These are phyloP conservation scores for Cordyceps pruinosa DNA, from an alignment of 2,329 filamentous ascomycete genomes.

Conservation along the genomic window DNA sequence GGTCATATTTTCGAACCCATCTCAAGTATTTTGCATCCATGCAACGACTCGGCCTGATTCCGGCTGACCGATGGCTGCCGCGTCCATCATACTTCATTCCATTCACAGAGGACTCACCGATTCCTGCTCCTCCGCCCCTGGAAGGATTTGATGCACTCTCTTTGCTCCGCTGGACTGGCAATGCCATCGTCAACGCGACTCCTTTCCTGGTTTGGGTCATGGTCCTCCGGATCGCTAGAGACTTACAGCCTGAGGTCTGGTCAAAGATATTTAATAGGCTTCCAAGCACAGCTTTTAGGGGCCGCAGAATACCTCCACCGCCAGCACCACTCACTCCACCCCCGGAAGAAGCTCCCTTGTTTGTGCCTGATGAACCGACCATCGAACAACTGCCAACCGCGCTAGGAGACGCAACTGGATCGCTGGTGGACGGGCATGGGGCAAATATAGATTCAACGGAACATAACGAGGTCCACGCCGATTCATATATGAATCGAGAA, in stretches of 20 bases:
- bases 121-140: constrained; percentile 38
- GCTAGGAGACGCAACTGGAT: constrained; percentile 16
- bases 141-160: constrained; percentile 31
- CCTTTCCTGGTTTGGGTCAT: constrained; percentile 43
- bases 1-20: constrained; percentile 41
- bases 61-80: constrained; percentile 36
- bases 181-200: constrained; percentile 33
- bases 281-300: constrained; percentile 31
- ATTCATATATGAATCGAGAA: constrained; percentile 25
- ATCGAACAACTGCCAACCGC: constrained; percentile 15
- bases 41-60: constrained; percentile 43
- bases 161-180: constrained; percentile 37
- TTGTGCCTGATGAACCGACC: constrained; percentile 14
- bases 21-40: constrained; percentile 46
- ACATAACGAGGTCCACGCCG: background rate
- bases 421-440: background rate
- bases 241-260: constrained; percentile 32
- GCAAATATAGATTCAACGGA: constrained; percentile 17
- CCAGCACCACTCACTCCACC: constrained; percentile 18
- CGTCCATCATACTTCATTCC: constrained; percentile 45
- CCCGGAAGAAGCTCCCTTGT: constrained; percentile 13
- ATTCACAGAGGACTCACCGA: constrained; percentile 45
- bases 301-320: constrained; percentile 18
- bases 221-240: constrained; percentile 32
- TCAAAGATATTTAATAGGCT: constrained; percentile 31